Evolutionary conservation across 768 basidiomycete species (phyloP).

Genomic region (Lactarius deliciosus): DNA sequence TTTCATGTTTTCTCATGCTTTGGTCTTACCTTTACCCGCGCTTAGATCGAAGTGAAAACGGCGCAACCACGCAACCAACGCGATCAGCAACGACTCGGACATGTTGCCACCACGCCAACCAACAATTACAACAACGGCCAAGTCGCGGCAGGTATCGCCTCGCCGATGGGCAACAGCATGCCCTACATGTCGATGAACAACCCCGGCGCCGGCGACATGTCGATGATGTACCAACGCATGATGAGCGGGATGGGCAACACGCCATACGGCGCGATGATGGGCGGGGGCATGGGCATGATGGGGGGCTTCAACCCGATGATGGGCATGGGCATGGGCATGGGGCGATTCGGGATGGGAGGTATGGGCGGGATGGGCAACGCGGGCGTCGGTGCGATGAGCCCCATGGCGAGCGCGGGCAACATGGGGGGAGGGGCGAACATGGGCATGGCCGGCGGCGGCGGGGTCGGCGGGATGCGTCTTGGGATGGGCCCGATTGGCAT

Average conservation of each 20-base stretch:
- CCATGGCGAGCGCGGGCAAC: constrained; percentile 14
- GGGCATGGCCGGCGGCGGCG: constrained; percentile 38
- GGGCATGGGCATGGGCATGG: constrained; percentile 42
- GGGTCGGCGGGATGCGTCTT: constrained; percentile 36
- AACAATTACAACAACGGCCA: constrained; percentile 31
- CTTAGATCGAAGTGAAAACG: constrained; percentile 93
- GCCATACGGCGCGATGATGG: constrained; percentile 37
- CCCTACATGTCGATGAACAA: constrained; percentile 40
- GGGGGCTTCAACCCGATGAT: constrained; percentile 29
- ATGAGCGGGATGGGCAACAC: constrained; percentile 75
- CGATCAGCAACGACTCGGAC: constrained; percentile 52
- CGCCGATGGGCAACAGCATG: constrained; percentile 40
- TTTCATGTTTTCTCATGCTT: too few relatives aligned
- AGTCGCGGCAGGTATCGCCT: constrained; percentile 31
- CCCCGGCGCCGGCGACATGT: constrained; percentile 31
- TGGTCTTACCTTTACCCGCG: too few relatives aligned
- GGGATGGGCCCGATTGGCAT: constrained; percentile 32
- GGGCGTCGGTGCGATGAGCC: constrained; percentile 54
- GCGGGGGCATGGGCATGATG: constrained; percentile 39
- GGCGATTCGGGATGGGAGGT: constrained; percentile 32
- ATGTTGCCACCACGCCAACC: constrained; percentile 17
- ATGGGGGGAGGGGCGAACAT: constrained; percentile 45
- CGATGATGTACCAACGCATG: constrained; percentile 87
- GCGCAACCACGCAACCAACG: constrained; percentile 89
- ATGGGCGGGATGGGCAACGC: constrained; percentile 54